A percentile compares a stretch with the other conserved stretches of the same genome.
These are phyloP conservation scores for Podaxis mareebaensis DNA, from an alignment of 768 basidiomycete genomes.

Conservation along the genomic window DNA sequence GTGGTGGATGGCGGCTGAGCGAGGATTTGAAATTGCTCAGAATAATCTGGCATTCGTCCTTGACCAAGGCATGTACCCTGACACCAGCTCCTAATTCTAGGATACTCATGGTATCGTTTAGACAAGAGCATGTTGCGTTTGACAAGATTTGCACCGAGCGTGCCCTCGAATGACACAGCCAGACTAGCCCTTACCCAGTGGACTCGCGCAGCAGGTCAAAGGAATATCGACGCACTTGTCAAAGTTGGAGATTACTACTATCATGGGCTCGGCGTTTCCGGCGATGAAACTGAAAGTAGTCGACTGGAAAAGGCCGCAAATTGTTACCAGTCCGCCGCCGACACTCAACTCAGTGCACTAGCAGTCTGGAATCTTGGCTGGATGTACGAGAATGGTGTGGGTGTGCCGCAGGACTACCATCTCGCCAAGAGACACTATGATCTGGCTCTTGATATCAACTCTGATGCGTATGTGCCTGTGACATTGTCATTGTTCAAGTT, in stretches of 20 bases:
- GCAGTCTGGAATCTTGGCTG: constrained; percentile 99
- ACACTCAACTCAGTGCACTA: constrained; percentile 88
- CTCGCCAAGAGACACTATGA: constrained; percentile 97
- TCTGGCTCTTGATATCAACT: constrained; percentile 80
- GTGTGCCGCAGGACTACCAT: constrained; percentile 94
- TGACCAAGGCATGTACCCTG: constrained; percentile 71
- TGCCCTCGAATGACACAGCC: constrained; percentile 83
- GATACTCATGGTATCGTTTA: constrained; percentile 25
- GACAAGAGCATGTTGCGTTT: constrained; percentile 71
- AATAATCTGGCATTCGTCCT: constrained; percentile 92
- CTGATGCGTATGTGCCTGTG: constrained; percentile 89
- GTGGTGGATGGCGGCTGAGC: constrained; percentile 95
- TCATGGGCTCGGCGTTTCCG: constrained; percentile 78
- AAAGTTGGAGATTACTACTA: constrained; percentile 99
- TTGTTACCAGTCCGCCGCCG: constrained; percentile 93
- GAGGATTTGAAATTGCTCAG: constrained; percentile 90
- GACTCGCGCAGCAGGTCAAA: constrained; percentile 91
- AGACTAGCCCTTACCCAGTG: constrained; percentile 87
- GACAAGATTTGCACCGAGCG: constrained; percentile 66
- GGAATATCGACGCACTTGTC: constrained; percentile 94
- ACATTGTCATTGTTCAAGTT: constrained; percentile 79
- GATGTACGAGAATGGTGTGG: constrained; percentile 98
- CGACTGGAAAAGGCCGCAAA: constrained; percentile 89
- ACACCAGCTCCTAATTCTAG: not conserved
- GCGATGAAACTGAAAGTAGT: constrained; percentile 55